Evolutionary conservation across 768 basidiomycete genomes (phyloP), one percentile per base, ranked within the genome.

Genomic region (Dioszegia aurantiaca): DNA sequence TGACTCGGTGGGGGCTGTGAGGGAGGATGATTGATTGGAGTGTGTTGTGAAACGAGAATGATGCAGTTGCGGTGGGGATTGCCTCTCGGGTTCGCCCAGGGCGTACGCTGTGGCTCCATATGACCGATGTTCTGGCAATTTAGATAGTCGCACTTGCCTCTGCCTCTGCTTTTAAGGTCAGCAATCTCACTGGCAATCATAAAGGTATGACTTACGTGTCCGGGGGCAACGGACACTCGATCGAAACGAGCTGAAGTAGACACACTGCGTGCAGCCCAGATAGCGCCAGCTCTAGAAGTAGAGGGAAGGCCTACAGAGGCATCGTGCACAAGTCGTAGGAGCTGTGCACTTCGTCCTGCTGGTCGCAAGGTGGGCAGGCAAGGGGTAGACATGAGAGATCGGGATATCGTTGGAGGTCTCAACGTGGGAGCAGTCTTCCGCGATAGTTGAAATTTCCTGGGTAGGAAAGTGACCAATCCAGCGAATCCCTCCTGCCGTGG

Each of bases 381-480:
- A 53, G 51, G 51, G 51, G 51, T 37, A 37, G 51, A 53, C 51
- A 53, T 53, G 47, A 33, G 24, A n/a, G 46, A 47, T 47, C 46
- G 44, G 44, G 14, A 14, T n/a, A n/a, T n/a, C n/a, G n/a, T n/a
- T n/a, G n/a, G n/a, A n/a, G n/a, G n/a, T n/a, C n/a, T n/a, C n/a
- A n/a, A n/a, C n/a, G n/a, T n/a, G n/a, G n/a, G n/a, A n/a, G n/a
- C n/a, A n/a, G n/a, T n/a, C n/a, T n/a, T n/a, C n/a, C n/a, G n/a
- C n/a, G n/a, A n/a, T n/a, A n/a, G n/a, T n/a, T n/a, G n/a, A n/a
- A n/a, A n/a, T n/a, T n/a, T n/a, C n/a, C n/a, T n/a, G n/a, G n/a
- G n/a, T n/a, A n/a, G n/a, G n/a, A n/a, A n/a, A n/a, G n/a, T n/a
- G n/a, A n/a, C n/a, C n/a, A n/a, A n/a, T n/a, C n/a, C n/a, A n/a